Base-by-base conservation (phyloP, 2,329 filamentous ascomycete species). In the Xylaria sp. region DNA sequence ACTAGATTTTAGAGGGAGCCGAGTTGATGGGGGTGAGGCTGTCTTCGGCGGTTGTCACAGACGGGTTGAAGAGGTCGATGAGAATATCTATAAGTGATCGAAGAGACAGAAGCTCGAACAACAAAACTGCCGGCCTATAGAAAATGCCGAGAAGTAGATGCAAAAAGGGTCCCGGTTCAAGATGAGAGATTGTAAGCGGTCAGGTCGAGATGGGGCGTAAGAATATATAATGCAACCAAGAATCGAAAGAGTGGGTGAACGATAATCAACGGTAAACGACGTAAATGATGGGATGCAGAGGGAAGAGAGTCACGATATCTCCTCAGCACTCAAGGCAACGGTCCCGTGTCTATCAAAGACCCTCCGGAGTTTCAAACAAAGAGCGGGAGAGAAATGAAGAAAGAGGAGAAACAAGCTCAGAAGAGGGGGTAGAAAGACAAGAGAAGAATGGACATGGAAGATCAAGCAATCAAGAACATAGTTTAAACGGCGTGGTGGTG, bases 1-100 rank as follows among this genome's bases (percentile, higher is more conserved):
- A 68, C 34, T 21, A 6, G 58, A 42, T 34, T 64, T 63, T 48
- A 69, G 45, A 42, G 24, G n/a, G 34, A 36, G 48, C 27, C n/a
- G 34, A 21, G 27, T 24, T 50, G 48, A 58, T 45, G 21, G 27
- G 21, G 12, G 19, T 51, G 45, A 36, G 58, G 50, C 6, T 60
- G 60, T 57, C 59, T 57, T 73, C 64, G 54, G 64, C 59, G 66
- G 14, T 70, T 75, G 73, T 76, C 64, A 71, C 73, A 71, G 73
- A 75, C 74, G 73, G 75, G 67, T 61, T 55, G 65, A 71, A 69
- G 68, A 69, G 64, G 27, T 36, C 5, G 48, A 27, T 17, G 34
- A 34, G 32, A n/a, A 45, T 53, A 61, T 58, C 53, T 63, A 63
- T 53, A 55, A n/a, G 65, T 61, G 27, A 30, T 42, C 8, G 27